Evolutionary conservation across 2,329 filamentous ascomycete species (phyloP).

Genomic region (Aureobasidium pullulans): DNA sequence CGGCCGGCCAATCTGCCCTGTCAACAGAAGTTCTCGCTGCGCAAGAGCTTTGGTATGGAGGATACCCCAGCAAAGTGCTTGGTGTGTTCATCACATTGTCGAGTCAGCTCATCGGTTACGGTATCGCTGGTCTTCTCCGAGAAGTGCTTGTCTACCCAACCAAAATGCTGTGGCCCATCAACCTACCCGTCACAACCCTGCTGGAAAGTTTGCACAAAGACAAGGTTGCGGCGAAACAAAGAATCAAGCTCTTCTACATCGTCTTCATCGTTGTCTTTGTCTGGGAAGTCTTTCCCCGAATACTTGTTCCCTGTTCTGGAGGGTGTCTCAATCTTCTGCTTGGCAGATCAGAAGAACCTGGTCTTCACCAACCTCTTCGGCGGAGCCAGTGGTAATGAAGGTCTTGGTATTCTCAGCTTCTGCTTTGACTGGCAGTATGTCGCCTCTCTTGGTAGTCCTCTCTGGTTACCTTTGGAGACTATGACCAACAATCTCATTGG

Average conservation of each 20-base stretch:
- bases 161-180: constrained; percentile 41
- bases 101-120: constrained; percentile 44
- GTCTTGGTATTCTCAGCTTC: constrained; percentile 35
- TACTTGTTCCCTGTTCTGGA: constrained; percentile 40
- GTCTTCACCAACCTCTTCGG: constrained; percentile 46
- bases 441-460: constrained; percentile 26
- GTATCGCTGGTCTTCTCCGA: constrained; percentile 42
- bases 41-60: constrained; percentile 41
- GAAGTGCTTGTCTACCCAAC: constrained; percentile 41
- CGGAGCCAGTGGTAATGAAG: constrained; percentile 41
- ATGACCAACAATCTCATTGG: constrained; percentile 35
- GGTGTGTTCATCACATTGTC: constrained; percentile 42
- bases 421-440: constrained; percentile 43
- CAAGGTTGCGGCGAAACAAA: constrained; percentile 31
- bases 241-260: constrained; percentile 36
- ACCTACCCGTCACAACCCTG: constrained; percentile 31
- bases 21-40: constrained; percentile 38
- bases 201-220: constrained; percentile 35
- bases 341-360: constrained; percentile 36
- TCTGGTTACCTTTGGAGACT: constrained; percentile 34
- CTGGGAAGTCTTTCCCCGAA: constrained; percentile 45
- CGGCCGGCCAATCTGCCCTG: constrained; percentile 29
- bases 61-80: constrained; percentile 32
- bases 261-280: constrained; percentile 35
- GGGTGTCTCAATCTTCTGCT: constrained; percentile 39